Evolutionary conservation across 805 yeast species (phyloP).

Genomic region (Zygotorulaspora chibaensis): DNA sequence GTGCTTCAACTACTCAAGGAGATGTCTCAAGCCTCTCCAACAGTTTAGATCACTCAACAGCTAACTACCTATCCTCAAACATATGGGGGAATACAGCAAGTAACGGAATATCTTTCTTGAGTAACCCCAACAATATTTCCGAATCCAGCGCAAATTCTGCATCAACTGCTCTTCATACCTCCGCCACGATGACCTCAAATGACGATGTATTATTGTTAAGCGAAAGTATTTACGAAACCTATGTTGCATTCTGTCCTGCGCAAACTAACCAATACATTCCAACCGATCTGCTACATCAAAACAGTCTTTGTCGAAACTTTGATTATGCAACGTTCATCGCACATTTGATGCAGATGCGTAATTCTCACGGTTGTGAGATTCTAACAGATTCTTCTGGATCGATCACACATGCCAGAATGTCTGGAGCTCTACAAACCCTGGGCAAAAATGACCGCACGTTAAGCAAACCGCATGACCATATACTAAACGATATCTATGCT

Average conservation of each 20-base stretch:
- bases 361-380: conserved; percentile 21
- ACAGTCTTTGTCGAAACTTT: conserved; percentile 12
- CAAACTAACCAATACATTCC: conserved; percentile 18
- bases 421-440: neutral
- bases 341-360: conserved; percentile 21
- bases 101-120: conserved; percentile 8
- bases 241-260: conserved; percentile 9
- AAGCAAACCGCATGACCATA: neutral
- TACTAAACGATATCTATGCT: conserved; percentile 2
- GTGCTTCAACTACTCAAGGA: neutral
- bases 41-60: neutral
- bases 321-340: conserved; percentile 23
- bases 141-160: neutral
- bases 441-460: neutral
- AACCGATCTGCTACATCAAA: conserved; percentile 24
- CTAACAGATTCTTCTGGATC: conserved; percentile 20
- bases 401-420: conserved; percentile 25
- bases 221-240: conserved; percentile 18
- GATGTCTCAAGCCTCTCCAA: conserved; percentile 1
- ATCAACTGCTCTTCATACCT: neutral
- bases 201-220: conserved; percentile 7
- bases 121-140: conserved; percentile 1
- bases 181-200: neutral
- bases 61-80: conserved; percentile 5
- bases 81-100: conserved; percentile 11